Conservation (phyloP, 164 flowering plant genomes). For the Protea cynaroides region DNA sequence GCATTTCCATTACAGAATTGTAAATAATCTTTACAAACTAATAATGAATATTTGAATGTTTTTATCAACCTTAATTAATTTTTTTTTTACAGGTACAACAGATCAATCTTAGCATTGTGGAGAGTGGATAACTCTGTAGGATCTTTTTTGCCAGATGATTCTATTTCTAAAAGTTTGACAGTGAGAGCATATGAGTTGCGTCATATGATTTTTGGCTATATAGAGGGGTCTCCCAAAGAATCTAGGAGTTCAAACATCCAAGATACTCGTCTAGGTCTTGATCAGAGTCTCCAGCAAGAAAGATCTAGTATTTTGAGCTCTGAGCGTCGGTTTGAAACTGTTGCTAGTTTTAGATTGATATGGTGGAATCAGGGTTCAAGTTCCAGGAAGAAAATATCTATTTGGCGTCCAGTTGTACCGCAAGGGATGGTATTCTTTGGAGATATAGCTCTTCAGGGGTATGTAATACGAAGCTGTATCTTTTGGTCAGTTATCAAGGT, state of each 20-base stretch:
- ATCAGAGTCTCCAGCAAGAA: constrained; percentile 30
- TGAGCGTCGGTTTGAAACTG: constrained; percentile 53
- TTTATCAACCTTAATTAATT: neutral
- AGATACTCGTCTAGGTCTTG: constrained; percentile 18
- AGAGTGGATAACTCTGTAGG: constrained; percentile 88
- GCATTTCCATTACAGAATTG: neutral
- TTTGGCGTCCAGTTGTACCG: constrained; percentile 93
- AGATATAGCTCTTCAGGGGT: constrained; percentile 90
- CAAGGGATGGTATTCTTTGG: constrained; percentile 80
- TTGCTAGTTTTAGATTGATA: constrained; percentile 71
- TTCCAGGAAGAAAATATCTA: constrained; percentile 73
- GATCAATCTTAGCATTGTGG: constrained; percentile 66
- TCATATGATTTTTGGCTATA: constrained; percentile 41
- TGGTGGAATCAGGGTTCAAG: constrained; percentile 91
- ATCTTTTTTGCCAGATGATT: constrained; percentile 84
- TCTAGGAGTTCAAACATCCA: constrained; percentile 21
- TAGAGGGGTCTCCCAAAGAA: constrained; percentile 31
- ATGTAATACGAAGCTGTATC: constrained; percentile 10
- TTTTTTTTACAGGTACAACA: constrained; percentile 35
- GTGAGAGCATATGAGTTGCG: constrained; percentile 75
- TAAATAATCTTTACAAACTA: neutral
- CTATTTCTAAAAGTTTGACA: constrained; percentile 28
- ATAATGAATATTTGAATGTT: neutral
- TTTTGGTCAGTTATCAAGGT: constrained; percentile 1
- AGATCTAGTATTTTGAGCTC: constrained; percentile 34